These are phyloP conservation scores for Cercospora brassicicola DNA, from an alignment of 2,329 filamentous ascomycete species.

Conservation along the genomic window DNA sequence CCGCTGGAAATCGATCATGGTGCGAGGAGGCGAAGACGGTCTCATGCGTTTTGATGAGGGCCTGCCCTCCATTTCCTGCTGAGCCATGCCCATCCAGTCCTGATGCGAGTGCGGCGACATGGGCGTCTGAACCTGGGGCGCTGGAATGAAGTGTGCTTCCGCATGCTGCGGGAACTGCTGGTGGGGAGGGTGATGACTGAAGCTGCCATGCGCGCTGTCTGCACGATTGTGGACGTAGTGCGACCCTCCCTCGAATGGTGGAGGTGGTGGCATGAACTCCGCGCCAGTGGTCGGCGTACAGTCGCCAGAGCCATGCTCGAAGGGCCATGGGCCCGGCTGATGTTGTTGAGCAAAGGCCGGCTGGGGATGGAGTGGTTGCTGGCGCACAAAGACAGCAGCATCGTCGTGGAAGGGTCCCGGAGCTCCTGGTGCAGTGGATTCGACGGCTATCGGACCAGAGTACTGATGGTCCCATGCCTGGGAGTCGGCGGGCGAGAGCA, in stretches of 20 bases:
- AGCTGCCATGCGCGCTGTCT: constrained; percentile 41
- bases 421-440: constrained; percentile 26
- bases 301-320: constrained; percentile 64
- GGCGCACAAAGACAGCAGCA: constrained; percentile 28
- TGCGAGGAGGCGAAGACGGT: constrained; percentile 63
- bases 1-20: constrained; percentile 50
- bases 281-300: constrained; percentile 73
- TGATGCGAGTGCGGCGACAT: constrained; percentile 64
- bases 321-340: constrained; percentile 57
- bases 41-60: constrained; percentile 58
- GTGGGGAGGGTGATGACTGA: constrained; percentile 43
- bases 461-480: constrained; percentile 38
- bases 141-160: constrained; percentile 48
- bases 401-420: constrained; percentile 29
- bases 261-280: constrained; percentile 54
- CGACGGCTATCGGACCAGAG: constrained; percentile 23
- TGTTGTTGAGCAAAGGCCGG: constrained; percentile 67
- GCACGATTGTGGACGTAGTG: constrained; percentile 29
- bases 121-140: constrained; percentile 55
- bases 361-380: constrained; percentile 40
- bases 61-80: constrained; percentile 52
- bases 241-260: constrained; percentile 39
- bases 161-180: constrained; percentile 41
- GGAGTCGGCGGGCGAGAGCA: constrained; percentile 36
- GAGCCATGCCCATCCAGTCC: constrained; percentile 56